Evolutionary conservation across 257 asterid species (phyloP), one percentile per base, ranked within the genome.

Genomic region (Ilex asprella): DNA sequence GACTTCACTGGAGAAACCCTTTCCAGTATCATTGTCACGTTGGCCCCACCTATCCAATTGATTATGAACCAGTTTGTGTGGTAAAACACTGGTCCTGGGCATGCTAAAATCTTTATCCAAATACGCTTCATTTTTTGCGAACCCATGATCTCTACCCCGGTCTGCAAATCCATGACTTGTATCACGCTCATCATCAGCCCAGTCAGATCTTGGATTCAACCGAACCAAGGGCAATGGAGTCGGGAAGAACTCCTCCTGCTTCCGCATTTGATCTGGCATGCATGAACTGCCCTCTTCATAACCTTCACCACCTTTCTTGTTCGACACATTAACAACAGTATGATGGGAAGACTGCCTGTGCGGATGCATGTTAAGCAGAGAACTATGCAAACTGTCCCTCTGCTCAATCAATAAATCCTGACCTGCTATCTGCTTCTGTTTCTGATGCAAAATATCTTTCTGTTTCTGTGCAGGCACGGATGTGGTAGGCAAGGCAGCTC

Each of bases 181-280:
- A 63, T 93, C 99, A 56, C 99, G 96, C 79, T 93, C 99, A 68
- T 93, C 99, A 72, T 93, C 97, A 54, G 96, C 97, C 99, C 99
- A 93, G 81, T 93, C 95, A 55, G 90, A 85, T 73, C 96, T 85
- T 29, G 95, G 92, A 74, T 78, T 93, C 80, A 89, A 39, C 61
- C 79, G 83, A 61, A 93, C 91, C 65, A 89, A 61, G 31, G 97
- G 96, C 73, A 93, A 63, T 3, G 95, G 97, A 59, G 90, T 91
- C 8, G 81, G 76, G 58, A 83, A 81, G 67, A 56, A 75, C 5
- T 81, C 89, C n/a, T 81, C 85, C 67, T 69, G 73, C 78, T 84
- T 89, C 76, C 70, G 70, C 61, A 55, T 31, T 39, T 69, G 79
- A 73, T 70, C 77, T 47, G 60, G 31, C 63, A 58, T 32, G 51